phyloP scores from a whole-genome alignment of 1,284 basidiomycete genomes.

The Ustilago shanxiensis region DNA sequence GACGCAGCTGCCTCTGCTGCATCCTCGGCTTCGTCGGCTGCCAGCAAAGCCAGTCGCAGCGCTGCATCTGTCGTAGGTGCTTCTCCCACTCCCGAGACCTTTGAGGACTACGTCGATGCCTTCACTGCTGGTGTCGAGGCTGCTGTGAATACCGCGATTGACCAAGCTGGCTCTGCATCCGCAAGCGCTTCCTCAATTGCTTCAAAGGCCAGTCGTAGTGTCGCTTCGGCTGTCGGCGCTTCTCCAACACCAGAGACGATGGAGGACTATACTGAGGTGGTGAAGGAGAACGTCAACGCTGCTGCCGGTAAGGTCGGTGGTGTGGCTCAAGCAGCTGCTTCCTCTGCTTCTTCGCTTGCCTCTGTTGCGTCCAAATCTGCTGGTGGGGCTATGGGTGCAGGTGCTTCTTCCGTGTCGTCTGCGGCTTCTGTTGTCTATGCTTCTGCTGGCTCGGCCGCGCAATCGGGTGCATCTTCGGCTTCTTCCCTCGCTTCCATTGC shows the following conservation, averaged over 20 bases:
- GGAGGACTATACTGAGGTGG: conserved; percentile 20
- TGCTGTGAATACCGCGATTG: not conserved
- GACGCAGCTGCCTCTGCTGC: conserved; percentile 23
- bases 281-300: conserved; percentile 2
- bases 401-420: conserved; percentile 12
- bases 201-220: conserved; percentile 19
- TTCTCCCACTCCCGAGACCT: conserved; percentile 31
- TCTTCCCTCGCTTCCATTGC: conserved; percentile 6
- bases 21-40: conserved; percentile 23
- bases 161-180: not conserved
- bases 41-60: conserved; percentile 19
- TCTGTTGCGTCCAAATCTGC: conserved; percentile 8
- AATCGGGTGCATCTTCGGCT: not conserved
- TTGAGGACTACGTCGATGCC: conserved; percentile 12
- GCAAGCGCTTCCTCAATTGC: conserved; percentile 22
- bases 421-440: conserved; percentile 8
- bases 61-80: conserved; percentile 42
- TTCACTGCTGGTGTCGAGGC: conserved; percentile 3
- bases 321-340: conserved; percentile 4
- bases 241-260: conserved; percentile 32
- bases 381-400: not conserved
- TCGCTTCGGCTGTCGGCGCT: conserved; percentile 39
- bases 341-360: conserved; percentile 10
- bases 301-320: not conserved
- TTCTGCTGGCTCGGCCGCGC: not conserved